A percentile compares a stretch with the other conserved stretches of the same genome.
phyloP scores from a whole-genome alignment of 2,329 filamentous ascomycete species.

The Ascosphaera aggregata region DNA sequence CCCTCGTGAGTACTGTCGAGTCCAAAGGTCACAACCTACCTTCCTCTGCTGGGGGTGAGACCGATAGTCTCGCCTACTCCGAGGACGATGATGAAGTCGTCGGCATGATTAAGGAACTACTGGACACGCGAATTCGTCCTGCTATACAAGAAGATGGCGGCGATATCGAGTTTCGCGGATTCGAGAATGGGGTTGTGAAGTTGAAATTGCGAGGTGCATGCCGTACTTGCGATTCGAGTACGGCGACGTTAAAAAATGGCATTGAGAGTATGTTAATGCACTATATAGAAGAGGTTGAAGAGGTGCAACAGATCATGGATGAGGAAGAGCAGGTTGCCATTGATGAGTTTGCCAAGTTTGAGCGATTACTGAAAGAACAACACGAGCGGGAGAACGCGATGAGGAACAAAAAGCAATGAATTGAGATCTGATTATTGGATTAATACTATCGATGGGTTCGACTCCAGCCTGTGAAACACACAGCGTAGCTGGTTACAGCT shows the following conservation, averaged over 20 bases:
- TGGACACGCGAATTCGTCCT: conserved; percentile 84
- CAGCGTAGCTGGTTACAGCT: too few relatives aligned
- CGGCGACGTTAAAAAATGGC: conserved; percentile 87
- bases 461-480: too few relatives aligned
- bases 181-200: conserved; percentile 62
- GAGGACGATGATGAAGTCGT: conserved; percentile 88
- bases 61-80: conserved; percentile 58
- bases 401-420: too few relatives aligned
- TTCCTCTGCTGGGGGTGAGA: conserved; percentile 22
- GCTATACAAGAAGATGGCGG: conserved; percentile 96
- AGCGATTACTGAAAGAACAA: too few relatives aligned
- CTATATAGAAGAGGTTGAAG: conserved; percentile 90
- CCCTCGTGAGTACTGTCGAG: conserved; percentile 50
- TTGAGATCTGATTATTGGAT: too few relatives aligned
- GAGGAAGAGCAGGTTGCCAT: conserved; percentile 75
- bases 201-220: conserved; percentile 83
- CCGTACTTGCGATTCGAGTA: conserved; percentile 88
- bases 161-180: conserved; percentile 87
- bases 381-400: too few relatives aligned
- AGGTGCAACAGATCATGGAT: conserved; percentile 74
- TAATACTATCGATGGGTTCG: too few relatives aligned
- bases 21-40: too few relatives aligned
- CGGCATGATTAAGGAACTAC: conserved; percentile 93
- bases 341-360: conserved; percentile 80
- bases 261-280: conserved; percentile 99